Evolutionary conservation across 805 yeast genomes (phyloP).

Genomic region (Metschnikowia santaceciliae): DNA sequence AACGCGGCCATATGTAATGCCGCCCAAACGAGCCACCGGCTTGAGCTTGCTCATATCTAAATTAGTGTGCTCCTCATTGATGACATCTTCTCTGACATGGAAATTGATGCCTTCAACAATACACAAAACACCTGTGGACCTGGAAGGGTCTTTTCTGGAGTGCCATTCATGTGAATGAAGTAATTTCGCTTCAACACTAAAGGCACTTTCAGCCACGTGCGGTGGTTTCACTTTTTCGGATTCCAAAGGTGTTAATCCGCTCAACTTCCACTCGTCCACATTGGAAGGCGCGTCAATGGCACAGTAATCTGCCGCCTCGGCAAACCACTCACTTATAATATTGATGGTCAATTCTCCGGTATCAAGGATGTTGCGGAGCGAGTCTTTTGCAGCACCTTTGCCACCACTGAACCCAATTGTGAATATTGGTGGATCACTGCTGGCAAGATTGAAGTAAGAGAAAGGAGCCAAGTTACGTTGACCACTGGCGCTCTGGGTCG

Average conservation of each 20-base stretch:
- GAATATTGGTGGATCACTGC: constrained; percentile 57
- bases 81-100: constrained; percentile 54
- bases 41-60: constrained; percentile 46
- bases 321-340: constrained; percentile 59
- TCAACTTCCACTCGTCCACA: constrained; percentile 52
- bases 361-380: constrained; percentile 44
- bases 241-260: constrained; percentile 48
- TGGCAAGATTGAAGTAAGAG: constrained; percentile 48
- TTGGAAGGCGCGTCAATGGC: constrained; percentile 45
- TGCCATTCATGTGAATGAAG: constrained; percentile 42
- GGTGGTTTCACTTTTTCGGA: constrained; percentile 48
- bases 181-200: constrained; percentile 54
- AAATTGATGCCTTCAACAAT: constrained; percentile 55
- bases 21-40: constrained; percentile 54
- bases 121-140: constrained; percentile 34
- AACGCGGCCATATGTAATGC: constrained; percentile 43
- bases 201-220: constrained; percentile 59
- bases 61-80: constrained; percentile 34
- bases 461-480: constrained; percentile 55
- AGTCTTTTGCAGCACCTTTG: constrained; percentile 42
- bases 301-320: constrained; percentile 58
- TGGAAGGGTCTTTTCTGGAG: constrained; percentile 35
- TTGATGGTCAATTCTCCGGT: constrained; percentile 54
- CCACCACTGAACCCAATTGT: constrained; percentile 46
- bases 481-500: constrained; percentile 45